phyloP scores from a whole-genome alignment of 306 rosid genomes.

The Rosa multiflora region DNA sequence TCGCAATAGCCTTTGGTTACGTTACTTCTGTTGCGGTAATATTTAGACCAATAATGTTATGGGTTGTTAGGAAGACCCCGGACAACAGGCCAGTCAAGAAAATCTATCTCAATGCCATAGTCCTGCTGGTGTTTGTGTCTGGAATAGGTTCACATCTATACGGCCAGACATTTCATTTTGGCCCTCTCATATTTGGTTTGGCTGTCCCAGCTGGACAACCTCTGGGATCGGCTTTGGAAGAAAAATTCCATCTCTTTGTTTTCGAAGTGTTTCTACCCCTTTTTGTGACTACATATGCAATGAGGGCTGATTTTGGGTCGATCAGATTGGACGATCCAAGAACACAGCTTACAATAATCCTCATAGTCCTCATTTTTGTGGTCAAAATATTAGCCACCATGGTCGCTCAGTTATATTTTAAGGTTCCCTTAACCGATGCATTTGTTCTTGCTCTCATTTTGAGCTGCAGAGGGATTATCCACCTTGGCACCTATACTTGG shows the following conservation, averaged over 20 bases:
- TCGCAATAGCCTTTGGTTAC: background rate
- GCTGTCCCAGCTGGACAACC: conserved; percentile 70
- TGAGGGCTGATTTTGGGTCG: conserved; percentile 39
- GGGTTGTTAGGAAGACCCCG: conserved; percentile 49
- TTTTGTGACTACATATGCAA: conserved; percentile 38
- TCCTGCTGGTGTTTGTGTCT: conserved; percentile 29
- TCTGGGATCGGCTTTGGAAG: conserved; percentile 53
- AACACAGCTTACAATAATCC: background rate
- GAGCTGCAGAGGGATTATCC: conserved; percentile 58
- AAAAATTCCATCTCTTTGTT: conserved; percentile 40
- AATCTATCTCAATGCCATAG: conserved; percentile 19
- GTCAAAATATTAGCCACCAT: conserved; percentile 25
- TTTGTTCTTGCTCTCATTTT: conserved; percentile 48
- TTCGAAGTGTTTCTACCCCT: conserved; percentile 47
- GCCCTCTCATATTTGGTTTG: conserved; percentile 60
- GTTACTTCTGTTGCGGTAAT: background rate
- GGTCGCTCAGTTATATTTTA: conserved; percentile 25
- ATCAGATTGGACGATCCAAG: background rate
- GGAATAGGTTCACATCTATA: conserved; percentile 16
- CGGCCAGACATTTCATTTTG: conserved; percentile 33
- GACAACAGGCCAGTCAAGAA: conserved; percentile 52
- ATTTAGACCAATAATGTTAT: conserved; percentile 45
- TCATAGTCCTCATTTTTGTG: background rate
- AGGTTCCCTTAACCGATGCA: conserved; percentile 46
- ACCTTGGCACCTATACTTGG: conserved; percentile 19